These are phyloP conservation scores for Sporobolomyces roseus DNA, from an alignment of 768 basidiomycete genomes.

Conservation along the genomic window DNA sequence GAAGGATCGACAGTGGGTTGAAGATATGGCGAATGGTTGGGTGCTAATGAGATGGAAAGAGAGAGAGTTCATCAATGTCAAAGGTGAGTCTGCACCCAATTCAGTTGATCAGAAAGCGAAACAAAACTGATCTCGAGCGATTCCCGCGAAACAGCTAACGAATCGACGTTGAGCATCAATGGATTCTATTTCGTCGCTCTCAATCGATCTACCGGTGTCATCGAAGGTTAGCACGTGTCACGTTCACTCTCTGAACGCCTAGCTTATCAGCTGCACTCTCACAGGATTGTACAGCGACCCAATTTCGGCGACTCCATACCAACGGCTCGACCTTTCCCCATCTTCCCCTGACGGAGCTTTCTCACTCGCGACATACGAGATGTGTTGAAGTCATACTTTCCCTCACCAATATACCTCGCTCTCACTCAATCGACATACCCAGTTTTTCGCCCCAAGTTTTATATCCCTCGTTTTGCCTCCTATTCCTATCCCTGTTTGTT, in stretches of 20 bases:
- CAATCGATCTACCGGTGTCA: conserved; percentile 35
- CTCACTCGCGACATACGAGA: conserved; percentile 7
- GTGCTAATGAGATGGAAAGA: conserved; percentile 44
- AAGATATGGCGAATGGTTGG: conserved; percentile 33
- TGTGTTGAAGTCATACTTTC: background rate
- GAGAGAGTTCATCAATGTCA: conserved; percentile 38
- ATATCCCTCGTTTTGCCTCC: too few relatives aligned
- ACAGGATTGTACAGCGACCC: conserved; percentile 29
- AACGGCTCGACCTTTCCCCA: conserved; percentile 18
- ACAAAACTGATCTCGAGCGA: too few relatives aligned
- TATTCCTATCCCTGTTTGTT: background rate
- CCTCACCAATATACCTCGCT: background rate
- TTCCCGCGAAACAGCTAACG: conserved; percentile 9
- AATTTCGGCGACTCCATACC: conserved; percentile 8
- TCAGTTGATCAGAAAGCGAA: background rate
- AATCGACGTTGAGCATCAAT: conserved; percentile 39
- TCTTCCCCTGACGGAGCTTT: background rate
- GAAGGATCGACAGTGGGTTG: conserved; percentile 27
- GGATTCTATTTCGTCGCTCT: conserved; percentile 41
- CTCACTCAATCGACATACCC: background rate
- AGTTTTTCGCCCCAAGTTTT: too few relatives aligned
- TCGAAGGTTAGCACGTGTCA: conserved; percentile 24
- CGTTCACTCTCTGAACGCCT: background rate
- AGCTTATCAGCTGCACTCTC: background rate
- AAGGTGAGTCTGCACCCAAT: conserved; percentile 2